Evolutionary conservation across 768 basidiomycete species (phyloP).

Genomic region (Suillus hirtellus): DNA sequence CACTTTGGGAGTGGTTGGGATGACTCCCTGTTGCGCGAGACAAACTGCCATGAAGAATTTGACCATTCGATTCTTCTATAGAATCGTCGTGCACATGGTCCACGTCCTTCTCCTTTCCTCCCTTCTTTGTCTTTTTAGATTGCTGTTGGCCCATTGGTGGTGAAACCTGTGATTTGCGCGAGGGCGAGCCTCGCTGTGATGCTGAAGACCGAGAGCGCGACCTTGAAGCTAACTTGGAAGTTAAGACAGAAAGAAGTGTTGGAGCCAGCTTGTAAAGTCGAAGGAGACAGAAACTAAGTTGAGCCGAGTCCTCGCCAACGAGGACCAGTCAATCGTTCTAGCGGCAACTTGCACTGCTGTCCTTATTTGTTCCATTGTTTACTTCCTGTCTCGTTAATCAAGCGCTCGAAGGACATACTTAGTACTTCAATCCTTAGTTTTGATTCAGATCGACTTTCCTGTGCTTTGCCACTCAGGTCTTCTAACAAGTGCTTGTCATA

Average conservation of each 20-base stretch:
- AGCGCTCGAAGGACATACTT: not conserved
- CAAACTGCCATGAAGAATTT: slow-evolving; percentile 40
- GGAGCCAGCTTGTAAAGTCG: slow-evolving; percentile 70
- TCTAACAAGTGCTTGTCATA: not conserved
- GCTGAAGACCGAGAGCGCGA: slow-evolving; percentile 73
- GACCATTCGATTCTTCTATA: slow-evolving; percentile 40
- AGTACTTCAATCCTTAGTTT: too few species aligned
- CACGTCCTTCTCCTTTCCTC: slow-evolving; percentile 64
- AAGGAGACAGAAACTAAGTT: slow-evolving; percentile 8
- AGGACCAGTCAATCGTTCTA: slow-evolving; percentile 25
- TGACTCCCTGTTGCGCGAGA: slow-evolving; percentile 45
- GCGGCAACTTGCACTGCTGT: slow-evolving; percentile 21
- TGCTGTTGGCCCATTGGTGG: slow-evolving; percentile 80
- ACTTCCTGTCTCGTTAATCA: slow-evolving; percentile 7
- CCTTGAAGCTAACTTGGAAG: slow-evolving; percentile 64
- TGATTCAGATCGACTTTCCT: not conserved
- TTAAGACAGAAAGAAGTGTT: slow-evolving; percentile 74
- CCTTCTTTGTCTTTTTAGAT: slow-evolving; percentile 79
- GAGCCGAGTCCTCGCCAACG: slow-evolving; percentile 24
- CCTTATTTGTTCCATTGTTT: slow-evolving; percentile 38
- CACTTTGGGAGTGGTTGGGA: slow-evolving; percentile 41
- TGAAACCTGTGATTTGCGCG: slow-evolving; percentile 37
- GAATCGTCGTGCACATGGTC: slow-evolving; percentile 45
- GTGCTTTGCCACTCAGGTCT: not conserved
- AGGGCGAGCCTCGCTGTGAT: slow-evolving; percentile 58